A percentile compares a stretch with the other conserved stretches of the same genome.
These are phyloP conservation scores for Candida khao-thaluensis DNA, from an alignment of 805 yeast genomes.

Conservation along the genomic window DNA sequence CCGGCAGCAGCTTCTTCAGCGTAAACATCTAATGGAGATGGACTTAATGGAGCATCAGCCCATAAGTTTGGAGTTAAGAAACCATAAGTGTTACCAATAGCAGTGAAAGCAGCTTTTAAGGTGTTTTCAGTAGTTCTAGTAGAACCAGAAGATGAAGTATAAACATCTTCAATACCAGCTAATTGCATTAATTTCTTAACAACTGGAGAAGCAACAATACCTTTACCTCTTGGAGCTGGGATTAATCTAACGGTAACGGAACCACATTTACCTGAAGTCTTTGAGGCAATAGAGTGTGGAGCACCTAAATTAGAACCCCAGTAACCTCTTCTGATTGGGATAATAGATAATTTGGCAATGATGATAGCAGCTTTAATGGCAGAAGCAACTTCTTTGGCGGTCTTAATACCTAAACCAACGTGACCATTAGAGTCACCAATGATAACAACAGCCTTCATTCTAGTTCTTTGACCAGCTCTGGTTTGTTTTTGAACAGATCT, in stretches of 20 bases:
- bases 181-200: slow-evolving; percentile 98
- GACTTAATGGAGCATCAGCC: slow-evolving; percentile 78
- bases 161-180: slow-evolving; percentile 99
- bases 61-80: slow-evolving; percentile 99
- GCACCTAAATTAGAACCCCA: slow-evolving; percentile 99
- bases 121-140: slow-evolving; percentile 99
- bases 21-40: slow-evolving; percentile 94
- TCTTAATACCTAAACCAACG: slow-evolving; percentile 99
- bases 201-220: slow-evolving; percentile 99
- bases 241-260: slow-evolving; percentile 97
- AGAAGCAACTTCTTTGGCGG: slow-evolving; percentile 99
- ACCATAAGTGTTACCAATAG: slow-evolving; percentile 99
- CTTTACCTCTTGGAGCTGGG: slow-evolving; percentile 99
- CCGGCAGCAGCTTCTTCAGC: slow-evolving; percentile 76
- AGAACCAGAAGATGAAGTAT: slow-evolving; percentile 97
- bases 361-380: slow-evolving; percentile 99
- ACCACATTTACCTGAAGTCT: slow-evolving; percentile 99
- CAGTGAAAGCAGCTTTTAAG: slow-evolving; percentile 98
- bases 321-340: slow-evolving; percentile 99
- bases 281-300: slow-evolving; percentile 97
- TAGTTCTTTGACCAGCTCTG: slow-evolving; percentile 99
- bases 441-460: slow-evolving; percentile 99
- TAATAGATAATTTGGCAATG: slow-evolving; percentile 97
- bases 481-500: slow-evolving; percentile 99
- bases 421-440: slow-evolving; percentile 99